Base-by-base conservation (phyloP, 2,329 filamentous ascomycete species). In the Colletotrichum sp. region DNA sequence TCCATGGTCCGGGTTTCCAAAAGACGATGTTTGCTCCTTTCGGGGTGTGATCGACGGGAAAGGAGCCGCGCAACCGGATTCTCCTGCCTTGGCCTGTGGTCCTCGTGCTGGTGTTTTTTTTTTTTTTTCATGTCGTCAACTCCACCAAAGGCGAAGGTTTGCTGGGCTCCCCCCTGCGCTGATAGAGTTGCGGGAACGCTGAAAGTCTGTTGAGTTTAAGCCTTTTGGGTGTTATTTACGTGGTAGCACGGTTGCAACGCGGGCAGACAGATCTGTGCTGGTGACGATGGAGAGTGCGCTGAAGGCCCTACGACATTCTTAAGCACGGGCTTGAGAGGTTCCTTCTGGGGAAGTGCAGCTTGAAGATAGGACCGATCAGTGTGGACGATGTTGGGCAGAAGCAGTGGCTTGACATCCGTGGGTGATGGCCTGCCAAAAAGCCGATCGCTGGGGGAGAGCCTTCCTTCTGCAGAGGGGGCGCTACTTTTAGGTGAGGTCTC, bases 161-260 rank as follows among this genome's bases (percentile, higher is more conserved):
- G 22, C 69, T 59, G 63, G 72, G 63, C 69, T 59, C 59, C 59
- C 59, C 44, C 55, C 63, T 71, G 62, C 27, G 39, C 52, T 72
- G 39, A 69, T 74, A 76, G 25, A 76, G 74, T 74, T 76, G 65
- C 74, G 74, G 59, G 65, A 76, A 59, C 13, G 36, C n/a, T 22
- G 36, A 69, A 65, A 74, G 44, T 69, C 6, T 74, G 55, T 12
- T 32, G 19, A 27, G n/a, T 30, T 66, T 22, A 66, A 34, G 61
- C 63, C 29, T 30, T 62, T 7, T 9, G 19, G 2, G 27, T 8
- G 15, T 62, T 15, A n/a, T 32, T 34, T 36, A 13, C 59, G 12
- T 9, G 44, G 19, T 32, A 34, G 55, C 34, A 65, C 30, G 62
- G n/a, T 65, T 16, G 32, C 22, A n/a, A n/a, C 27, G 13, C 11